phyloP scores from a whole-genome alignment of 768 basidiomycete species.

The Cubamyces lactineus region DNA sequence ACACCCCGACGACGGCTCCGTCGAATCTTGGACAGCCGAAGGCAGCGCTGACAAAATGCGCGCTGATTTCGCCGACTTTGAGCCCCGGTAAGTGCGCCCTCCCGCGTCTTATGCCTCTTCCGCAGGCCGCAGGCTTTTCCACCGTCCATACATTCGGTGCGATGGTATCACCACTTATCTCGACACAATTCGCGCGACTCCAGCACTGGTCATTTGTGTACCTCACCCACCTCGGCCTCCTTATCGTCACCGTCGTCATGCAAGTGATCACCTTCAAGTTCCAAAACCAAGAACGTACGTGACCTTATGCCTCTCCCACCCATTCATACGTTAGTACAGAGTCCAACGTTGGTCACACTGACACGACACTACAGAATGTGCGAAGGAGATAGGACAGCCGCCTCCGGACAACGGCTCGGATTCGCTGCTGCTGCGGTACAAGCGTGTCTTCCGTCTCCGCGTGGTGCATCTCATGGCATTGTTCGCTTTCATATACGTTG shows the following conservation, averaged over 20 bases:
- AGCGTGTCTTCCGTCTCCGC: conserved; percentile 47
- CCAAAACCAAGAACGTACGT: conserved; percentile 34
- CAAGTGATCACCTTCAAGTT: conserved; percentile 32
- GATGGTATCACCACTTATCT: conserved; percentile 51
- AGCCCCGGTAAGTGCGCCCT: conserved; percentile 38
- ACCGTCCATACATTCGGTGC: no score
- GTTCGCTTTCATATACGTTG: conserved; percentile 49
- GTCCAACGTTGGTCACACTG: no score
- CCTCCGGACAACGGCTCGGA: conserved; percentile 34
- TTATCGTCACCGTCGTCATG: conserved; percentile 22
- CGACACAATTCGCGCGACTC: conserved; percentile 49
- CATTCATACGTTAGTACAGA: no score
- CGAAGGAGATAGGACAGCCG: conserved; percentile 53
- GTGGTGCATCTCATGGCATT: conserved; percentile 47
- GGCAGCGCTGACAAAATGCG: conserved; percentile 49
- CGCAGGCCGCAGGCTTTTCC: no score
- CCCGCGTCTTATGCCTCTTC: neutral
- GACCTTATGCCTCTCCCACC: no score
- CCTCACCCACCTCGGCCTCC: conserved; percentile 38
- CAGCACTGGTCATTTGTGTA: conserved; percentile 48
- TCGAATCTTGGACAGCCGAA: conserved; percentile 47
- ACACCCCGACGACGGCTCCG: conserved; percentile 44
- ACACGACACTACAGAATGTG: conserved; percentile 47
- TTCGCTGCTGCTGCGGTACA: conserved; percentile 42
- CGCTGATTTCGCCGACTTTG: conserved; percentile 44